phyloP scores from a whole-genome alignment of 2,329 filamentous ascomycete species.

The Stagonosporopsis cucurbitacearum region DNA sequence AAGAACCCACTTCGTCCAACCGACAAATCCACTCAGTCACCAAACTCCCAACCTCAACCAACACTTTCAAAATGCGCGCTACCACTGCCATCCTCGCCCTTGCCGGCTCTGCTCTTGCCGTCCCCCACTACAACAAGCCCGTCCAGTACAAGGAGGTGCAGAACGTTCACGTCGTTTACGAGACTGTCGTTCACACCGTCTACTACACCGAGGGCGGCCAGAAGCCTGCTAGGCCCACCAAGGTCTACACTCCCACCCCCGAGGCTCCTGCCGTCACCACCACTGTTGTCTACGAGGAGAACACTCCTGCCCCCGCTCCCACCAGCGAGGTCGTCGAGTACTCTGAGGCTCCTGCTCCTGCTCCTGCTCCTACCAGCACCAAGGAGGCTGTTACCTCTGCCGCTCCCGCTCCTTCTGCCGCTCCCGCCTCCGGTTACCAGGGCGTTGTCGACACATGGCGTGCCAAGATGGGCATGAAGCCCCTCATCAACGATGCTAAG shows the following conservation, averaged over 20 bases:
- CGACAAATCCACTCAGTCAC: conserved; percentile 25
- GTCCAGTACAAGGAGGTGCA: conserved; percentile 21
- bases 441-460: conserved; percentile 38
- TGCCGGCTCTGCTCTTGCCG: conserved; percentile 38
- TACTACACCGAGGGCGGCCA: conserved; percentile 30
- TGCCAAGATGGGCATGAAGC: conserved; percentile 33
- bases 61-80: conserved; percentile 38
- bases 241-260: conserved; percentile 16
- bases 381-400: conserved; percentile 21
- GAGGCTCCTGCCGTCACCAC: conserved; percentile 13
- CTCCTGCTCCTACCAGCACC: conserved; percentile 17
- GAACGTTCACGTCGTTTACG: conserved; percentile 35
- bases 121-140: conserved; percentile 19
- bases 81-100: conserved; percentile 40
- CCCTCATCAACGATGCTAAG: conserved; percentile 24
- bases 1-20: conserved; percentile 23
- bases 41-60: conserved; percentile 19
- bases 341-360: conserved; percentile 15
- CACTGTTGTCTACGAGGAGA: conserved; percentile 13
- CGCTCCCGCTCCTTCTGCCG: conserved; percentile 15
- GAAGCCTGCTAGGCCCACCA: conserved; percentile 14
- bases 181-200: conserved; percentile 37
- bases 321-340: conserved; percentile 3
- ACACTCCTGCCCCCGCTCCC: conserved; percentile 10
- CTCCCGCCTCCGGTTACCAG: conserved; percentile 33